Percentiles rank a stretch among this genome's conserved stretches.
These are phyloP conservation scores for Boletus patriciae DNA, from an alignment of 768 basidiomycete genomes.

Conservation along the genomic window DNA sequence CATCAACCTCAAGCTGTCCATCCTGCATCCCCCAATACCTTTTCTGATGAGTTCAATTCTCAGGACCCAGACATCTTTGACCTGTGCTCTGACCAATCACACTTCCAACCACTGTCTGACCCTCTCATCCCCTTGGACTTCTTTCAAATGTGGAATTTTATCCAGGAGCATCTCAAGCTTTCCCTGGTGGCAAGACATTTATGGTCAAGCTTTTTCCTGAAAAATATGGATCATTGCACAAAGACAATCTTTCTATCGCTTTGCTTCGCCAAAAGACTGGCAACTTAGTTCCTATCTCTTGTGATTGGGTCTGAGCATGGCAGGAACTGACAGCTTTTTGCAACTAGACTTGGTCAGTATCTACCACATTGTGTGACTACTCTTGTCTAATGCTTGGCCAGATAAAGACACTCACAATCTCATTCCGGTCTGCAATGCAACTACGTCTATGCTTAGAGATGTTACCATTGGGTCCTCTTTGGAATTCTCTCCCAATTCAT, in stretches of 20 bases:
- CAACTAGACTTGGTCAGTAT: neutral
- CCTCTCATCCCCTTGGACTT: too few relatives aligned
- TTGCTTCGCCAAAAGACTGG: neutral
- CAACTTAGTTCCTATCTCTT: neutral
- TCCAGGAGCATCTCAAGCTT: neutral
- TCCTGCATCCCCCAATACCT: neutral
- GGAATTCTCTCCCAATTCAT: neutral
- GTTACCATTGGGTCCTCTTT: neutral
- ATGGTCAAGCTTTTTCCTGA: too few relatives aligned
- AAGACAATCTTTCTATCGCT: neutral
- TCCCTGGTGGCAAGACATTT: neutral
- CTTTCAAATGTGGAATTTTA: neutral
- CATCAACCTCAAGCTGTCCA: neutral
- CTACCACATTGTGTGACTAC: too few relatives aligned
- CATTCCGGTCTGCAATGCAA: neutral
- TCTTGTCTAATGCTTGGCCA: neutral
- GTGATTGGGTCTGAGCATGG: neutral
- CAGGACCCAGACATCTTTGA: neutral
- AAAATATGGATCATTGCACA: neutral
- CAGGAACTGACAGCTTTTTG: neutral
- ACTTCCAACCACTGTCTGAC: too few relatives aligned
- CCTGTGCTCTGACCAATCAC: neutral
- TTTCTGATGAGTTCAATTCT: neutral
- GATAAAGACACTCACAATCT: neutral
- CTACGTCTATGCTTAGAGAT: neutral